phyloP scores from a whole-genome alignment of 2,329 filamentous ascomycete species.

The Fusarium odoratissimum region DNA sequence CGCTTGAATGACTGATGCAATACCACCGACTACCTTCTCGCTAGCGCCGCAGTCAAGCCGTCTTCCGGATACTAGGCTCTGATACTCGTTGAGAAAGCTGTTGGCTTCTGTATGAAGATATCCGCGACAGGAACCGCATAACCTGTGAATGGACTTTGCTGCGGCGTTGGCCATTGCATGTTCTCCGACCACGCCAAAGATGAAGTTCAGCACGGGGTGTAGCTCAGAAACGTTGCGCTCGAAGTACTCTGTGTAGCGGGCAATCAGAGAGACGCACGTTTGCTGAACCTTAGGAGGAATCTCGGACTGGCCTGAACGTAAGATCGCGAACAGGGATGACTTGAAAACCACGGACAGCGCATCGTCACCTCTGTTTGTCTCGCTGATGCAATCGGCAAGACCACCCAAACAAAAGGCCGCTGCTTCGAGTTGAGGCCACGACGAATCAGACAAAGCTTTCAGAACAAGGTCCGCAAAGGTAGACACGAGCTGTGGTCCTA shows the following conservation, averaged over 20 bases:
- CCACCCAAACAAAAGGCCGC: conserved; percentile 72
- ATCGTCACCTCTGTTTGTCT: conserved; percentile 67
- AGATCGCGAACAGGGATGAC: conserved; percentile 66
- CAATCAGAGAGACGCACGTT: conserved; percentile 76
- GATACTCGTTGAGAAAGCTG: conserved; percentile 78
- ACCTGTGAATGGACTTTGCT: conserved; percentile 77
- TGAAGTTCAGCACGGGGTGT: conserved; percentile 76
- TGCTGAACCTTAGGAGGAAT: conserved; percentile 74
- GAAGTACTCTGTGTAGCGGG: conserved; percentile 82
- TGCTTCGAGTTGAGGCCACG: conserved; percentile 71
- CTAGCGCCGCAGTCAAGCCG: conserved; percentile 74
- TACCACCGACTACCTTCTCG: conserved; percentile 78
- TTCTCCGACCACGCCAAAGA: conserved; percentile 77
- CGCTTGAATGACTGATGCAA: conserved; percentile 81
- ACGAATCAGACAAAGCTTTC: conserved; percentile 59
- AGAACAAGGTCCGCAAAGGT: conserved; percentile 68
- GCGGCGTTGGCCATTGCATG: conserved; percentile 72
- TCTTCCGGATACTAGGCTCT: conserved; percentile 66
- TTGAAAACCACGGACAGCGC: conserved; percentile 72
- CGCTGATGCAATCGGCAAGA: conserved; percentile 73
- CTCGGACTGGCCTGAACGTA: conserved; percentile 60
- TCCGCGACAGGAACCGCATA: conserved; percentile 80
- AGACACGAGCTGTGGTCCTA: conserved; percentile 65
- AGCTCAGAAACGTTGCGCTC: conserved; percentile 74
- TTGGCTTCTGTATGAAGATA: conserved; percentile 74